Conservation (phyloP, 176 grass and related monocot genomes). For the Oryza rufipogon region DNA sequence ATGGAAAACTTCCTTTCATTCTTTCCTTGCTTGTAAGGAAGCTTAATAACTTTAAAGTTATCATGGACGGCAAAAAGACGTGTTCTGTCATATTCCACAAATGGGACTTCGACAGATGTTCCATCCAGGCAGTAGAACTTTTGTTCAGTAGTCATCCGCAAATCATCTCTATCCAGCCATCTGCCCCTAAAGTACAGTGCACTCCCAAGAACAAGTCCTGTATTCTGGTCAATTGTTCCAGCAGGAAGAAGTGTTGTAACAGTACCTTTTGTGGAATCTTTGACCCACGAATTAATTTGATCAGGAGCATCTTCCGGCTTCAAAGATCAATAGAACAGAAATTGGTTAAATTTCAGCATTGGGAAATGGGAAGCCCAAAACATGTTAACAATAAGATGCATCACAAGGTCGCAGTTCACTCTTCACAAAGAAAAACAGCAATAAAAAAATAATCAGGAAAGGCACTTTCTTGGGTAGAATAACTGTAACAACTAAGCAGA, state of each 20-base stretch:
- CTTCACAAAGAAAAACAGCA: too few species aligned
- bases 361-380: not conserved
- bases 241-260: conserved; percentile 29
- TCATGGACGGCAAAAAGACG: conserved; percentile 43
- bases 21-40: conserved; percentile 53
- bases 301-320: conserved; percentile 39
- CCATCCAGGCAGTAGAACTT: conserved; percentile 60
- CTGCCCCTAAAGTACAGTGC: conserved; percentile 53
- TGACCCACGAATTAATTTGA: conserved; percentile 45
- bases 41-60: conserved; percentile 60
- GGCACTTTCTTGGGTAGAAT: not conserved
- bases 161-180: conserved; percentile 45
- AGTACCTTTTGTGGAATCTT: conserved; percentile 39
- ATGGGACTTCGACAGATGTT: conserved; percentile 39
- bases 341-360: conserved; percentile 4
- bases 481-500: not conserved
- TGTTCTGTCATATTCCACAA: conserved; percentile 56
- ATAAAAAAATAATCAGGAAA: not conserved
- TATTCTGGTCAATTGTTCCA: conserved; percentile 45
- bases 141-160: conserved; percentile 2
- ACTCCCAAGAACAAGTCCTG: conserved; percentile 56
- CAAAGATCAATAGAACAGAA: conserved; percentile 21
- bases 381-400: not conserved
- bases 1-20: conserved; percentile 56
- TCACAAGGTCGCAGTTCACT: conserved; percentile 18